Base-by-base conservation (phyloP, 306 rosid species). In the Prunus salicina region DNA sequence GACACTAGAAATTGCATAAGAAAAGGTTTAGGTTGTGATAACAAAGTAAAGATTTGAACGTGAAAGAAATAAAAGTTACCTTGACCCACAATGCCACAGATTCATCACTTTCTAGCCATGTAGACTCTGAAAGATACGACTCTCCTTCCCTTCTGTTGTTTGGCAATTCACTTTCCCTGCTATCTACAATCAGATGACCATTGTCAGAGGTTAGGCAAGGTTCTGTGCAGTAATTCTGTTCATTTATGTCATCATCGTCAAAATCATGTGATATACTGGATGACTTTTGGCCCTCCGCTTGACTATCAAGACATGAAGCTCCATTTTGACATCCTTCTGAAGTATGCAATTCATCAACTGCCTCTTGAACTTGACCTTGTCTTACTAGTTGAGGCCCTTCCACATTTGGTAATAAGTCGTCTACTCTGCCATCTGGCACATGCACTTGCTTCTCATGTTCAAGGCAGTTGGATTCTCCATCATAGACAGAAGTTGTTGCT, bases 61-160 rank as follows among this genome's bases (percentile, higher is more conserved):
- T 30, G 25, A 63, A 71, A 16, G 16, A 70, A 64, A 69, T 8
- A 38, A 80, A 71, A 57, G 77, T 51, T 88, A 95, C 99, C 99
- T 92, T 96, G 73, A 92, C 97, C 99, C 99, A 96, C 85, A 96
- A 68, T 67, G 99, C 98, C 74, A 92, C 83, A 65, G 99, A 86
- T 82, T 66, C 93, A 78, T 92, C 98, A 56, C 92, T 90, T 78
- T 96, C 91, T 55, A 96, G 85, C 99, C 97, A 96, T 41, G 84
- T 77, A 34, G 99, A 92, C 80, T 89, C 96, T 10, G 89, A 78
- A 76, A 81, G 85, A 74, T 89, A 81, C 75, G 86, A 75, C 75
- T 94, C 97, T 71, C 89, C 93, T 56, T 89, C 91, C 86, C 80
- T 86, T 47, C 55, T 81, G 58, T 74, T 89, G 85, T 84, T 80